Evolutionary conservation across 148 eudicot genomes (phyloP).

Genomic region (Rheum nobile): DNA sequence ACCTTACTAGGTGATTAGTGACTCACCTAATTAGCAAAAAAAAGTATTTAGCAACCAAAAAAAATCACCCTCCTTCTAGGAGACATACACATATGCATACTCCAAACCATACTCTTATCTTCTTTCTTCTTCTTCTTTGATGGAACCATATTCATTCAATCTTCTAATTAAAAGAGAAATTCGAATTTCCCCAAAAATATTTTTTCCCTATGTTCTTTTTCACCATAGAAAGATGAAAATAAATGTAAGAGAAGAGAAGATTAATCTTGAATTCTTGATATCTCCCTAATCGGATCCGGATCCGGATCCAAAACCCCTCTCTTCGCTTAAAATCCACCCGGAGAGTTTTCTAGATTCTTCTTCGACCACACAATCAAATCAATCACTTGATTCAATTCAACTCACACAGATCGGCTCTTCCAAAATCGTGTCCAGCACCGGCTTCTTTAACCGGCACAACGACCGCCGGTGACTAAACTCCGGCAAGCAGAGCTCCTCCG

Average conservation of each 20-base stretch:
- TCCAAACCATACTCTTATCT: neutral
- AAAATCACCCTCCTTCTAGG: neutral
- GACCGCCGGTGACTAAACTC: slow-evolving; percentile 50
- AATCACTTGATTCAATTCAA: slow-evolving; percentile 13
- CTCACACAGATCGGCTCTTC: slow-evolving; percentile 58
- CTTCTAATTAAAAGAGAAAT: neutral
- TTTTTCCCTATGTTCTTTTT: neutral
- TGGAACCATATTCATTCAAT: neutral
- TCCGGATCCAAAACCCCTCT: neutral
- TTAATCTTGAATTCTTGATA: neutral
- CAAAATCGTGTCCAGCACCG: slow-evolving; percentile 69
- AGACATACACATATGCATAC: neutral
- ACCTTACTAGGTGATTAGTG: neutral
- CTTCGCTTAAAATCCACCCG: neutral
- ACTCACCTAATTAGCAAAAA: neutral
- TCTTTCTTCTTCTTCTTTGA: too few relatives aligned
- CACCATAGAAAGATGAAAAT: neutral
- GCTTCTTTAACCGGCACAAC: slow-evolving; percentile 71
- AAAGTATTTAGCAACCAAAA: neutral
- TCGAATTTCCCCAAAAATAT: neutral
- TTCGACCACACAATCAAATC: neutral
- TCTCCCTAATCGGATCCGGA: neutral
- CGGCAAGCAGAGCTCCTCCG: slow-evolving; percentile 38
- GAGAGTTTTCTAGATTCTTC: too few relatives aligned
- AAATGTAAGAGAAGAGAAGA: neutral